phyloP scores from a whole-genome alignment of 768 basidiomycete genomes.

The Leccinum incarnatum region DNA sequence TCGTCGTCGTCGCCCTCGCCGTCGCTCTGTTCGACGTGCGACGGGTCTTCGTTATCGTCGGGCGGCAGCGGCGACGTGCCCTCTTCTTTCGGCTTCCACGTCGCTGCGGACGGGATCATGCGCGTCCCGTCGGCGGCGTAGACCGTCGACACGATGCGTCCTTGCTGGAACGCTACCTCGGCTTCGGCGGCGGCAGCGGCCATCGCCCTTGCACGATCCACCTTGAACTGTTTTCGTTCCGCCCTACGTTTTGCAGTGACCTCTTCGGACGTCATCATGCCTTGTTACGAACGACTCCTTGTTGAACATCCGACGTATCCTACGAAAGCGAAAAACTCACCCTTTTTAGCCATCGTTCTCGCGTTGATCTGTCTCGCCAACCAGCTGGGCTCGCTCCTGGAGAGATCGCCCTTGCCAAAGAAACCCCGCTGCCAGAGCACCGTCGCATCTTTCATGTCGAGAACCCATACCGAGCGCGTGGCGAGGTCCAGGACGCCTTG shows the following conservation, averaged over 20 bases:
- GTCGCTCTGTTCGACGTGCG: slow-evolving; percentile 27
- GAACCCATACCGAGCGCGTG: slow-evolving; percentile 89
- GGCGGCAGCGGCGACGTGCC: slow-evolving; percentile 6
- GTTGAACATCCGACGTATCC: neutral
- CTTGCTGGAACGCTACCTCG: slow-evolving; percentile 71
- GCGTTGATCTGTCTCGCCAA: slow-evolving; percentile 72
- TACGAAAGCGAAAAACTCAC: slow-evolving; percentile 31
- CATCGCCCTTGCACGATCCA: slow-evolving; percentile 86
- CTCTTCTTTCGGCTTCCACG: slow-evolving; percentile 59
- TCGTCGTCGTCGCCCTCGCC: slow-evolving; percentile 17
- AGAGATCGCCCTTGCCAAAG: slow-evolving; percentile 96
- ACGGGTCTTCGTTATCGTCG: slow-evolving; percentile 8
- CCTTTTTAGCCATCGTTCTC: slow-evolving; percentile 49
- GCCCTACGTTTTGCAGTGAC: slow-evolving; percentile 82
- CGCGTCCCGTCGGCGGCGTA: slow-evolving; percentile 47
- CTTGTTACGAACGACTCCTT: neutral
- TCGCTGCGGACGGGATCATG: slow-evolving; percentile 73
- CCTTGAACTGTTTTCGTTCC: slow-evolving; percentile 90
- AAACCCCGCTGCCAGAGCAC: slow-evolving; percentile 88
- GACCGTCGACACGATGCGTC: slow-evolving; percentile 58
- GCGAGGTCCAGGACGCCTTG: slow-evolving; percentile 72
- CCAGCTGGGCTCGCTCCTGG: slow-evolving; percentile 96
- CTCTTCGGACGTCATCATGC: slow-evolving; percentile 78
- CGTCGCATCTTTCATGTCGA: slow-evolving; percentile 56
- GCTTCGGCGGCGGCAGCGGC: slow-evolving; percentile 79